A percentile compares a stretch with the other conserved stretches of the same genome.
phyloP scores from a whole-genome alignment of 257 asterid genomes.

The Haberlea rhodopensis region DNA sequence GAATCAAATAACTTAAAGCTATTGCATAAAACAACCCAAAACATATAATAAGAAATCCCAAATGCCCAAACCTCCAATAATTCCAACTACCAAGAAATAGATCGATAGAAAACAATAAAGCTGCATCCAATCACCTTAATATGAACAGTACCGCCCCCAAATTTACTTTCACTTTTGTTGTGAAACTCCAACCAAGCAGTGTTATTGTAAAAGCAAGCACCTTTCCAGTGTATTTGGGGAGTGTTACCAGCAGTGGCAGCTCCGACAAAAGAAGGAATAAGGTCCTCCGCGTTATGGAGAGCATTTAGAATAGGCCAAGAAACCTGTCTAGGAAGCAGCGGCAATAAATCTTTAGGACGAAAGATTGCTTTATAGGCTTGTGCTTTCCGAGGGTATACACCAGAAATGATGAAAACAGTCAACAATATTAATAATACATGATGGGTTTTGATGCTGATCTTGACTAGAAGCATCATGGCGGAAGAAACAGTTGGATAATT shows the following conservation, averaged over 20 bases:
- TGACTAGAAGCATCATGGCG: slow-evolving; percentile 32
- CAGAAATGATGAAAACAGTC: slow-evolving; percentile 27
- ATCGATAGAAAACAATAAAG: slow-evolving; percentile 5
- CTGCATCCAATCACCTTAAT: slow-evolving; percentile 48
- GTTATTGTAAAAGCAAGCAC: slow-evolving; percentile 72
- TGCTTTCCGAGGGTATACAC: slow-evolving; percentile 21
- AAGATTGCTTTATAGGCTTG: slow-evolving; percentile 48
- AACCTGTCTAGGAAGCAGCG: slow-evolving; percentile 65
- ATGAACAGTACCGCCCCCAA: slow-evolving; percentile 94
- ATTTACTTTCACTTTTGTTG: slow-evolving; percentile 52
- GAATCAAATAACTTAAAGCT: slow-evolving; percentile 11
- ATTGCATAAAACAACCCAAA: slow-evolving; percentile 16
- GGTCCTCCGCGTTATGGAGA: slow-evolving; percentile 62
- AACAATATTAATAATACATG: slow-evolving; percentile 23
- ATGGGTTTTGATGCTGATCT: slow-evolving; percentile 23
- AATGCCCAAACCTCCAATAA: slow-evolving; percentile 11
- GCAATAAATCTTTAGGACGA: slow-evolving; percentile 55
- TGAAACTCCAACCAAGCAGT: slow-evolving; percentile 82
- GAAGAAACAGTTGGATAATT: neutral
- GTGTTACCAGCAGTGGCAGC: slow-evolving; percentile 42
- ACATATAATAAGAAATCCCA: slow-evolving; percentile 19
- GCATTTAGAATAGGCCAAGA: slow-evolving; percentile 65
- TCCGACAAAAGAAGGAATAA: slow-evolving; percentile 78
- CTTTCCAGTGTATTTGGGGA: slow-evolving; percentile 62
- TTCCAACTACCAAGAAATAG: slow-evolving; percentile 14